Percentiles rank a stretch among this genome's conserved stretches.
These are phyloP conservation scores for Leishmania lainsoni DNA, from an alignment of 208 protist species.

Conservation along the genomic window DNA sequence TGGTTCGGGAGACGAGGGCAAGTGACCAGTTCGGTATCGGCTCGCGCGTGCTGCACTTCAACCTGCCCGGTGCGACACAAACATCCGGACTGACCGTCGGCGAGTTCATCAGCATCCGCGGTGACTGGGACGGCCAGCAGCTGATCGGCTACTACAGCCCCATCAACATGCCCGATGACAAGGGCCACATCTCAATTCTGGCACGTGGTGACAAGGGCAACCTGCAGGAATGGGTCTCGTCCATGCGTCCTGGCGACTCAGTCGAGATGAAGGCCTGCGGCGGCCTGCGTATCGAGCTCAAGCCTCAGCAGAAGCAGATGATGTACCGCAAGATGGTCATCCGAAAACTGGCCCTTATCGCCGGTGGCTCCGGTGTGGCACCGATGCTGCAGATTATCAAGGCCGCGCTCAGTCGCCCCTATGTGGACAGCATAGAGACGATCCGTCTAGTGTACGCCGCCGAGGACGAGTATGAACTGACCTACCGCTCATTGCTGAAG, in stretches of 20 bases:
- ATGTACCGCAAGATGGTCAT: conserved; percentile 62
- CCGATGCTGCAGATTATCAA: conserved; percentile 93
- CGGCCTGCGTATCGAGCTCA: conserved; percentile 52
- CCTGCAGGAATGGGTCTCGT: conserved; percentile 59
- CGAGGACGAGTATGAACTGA: conserved; percentile 66
- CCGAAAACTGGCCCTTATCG: conserved; percentile 64
- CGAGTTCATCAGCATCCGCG: conserved; percentile 74
- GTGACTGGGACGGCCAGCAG: conserved; percentile 53
- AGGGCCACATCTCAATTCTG: conserved; percentile 65
- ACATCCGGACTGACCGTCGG: conserved; percentile 65
- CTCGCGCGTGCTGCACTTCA: conserved; percentile 68
- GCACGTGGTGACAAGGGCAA: conserved; percentile 58
- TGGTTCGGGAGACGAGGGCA: conserved; percentile 51
- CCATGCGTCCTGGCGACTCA: conserved; percentile 64
- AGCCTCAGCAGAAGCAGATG: conserved; percentile 56
- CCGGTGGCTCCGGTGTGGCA: conserved; percentile 88
- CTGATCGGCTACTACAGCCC: conserved; percentile 77
- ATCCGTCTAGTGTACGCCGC: conserved; percentile 74
- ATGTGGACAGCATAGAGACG: conserved; percentile 52
- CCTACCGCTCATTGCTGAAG: conserved; percentile 50
- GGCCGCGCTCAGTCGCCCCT: conserved; percentile 74
- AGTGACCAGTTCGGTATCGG: conserved; percentile 44
- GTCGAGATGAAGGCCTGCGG: conserved; percentile 83
- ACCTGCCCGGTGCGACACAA: conserved; percentile 74
- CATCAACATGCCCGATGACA: conserved; percentile 71